These are phyloP conservation scores for Melaleuca alternifolia DNA, from an alignment of 345 rosid species.

Conservation along the genomic window DNA sequence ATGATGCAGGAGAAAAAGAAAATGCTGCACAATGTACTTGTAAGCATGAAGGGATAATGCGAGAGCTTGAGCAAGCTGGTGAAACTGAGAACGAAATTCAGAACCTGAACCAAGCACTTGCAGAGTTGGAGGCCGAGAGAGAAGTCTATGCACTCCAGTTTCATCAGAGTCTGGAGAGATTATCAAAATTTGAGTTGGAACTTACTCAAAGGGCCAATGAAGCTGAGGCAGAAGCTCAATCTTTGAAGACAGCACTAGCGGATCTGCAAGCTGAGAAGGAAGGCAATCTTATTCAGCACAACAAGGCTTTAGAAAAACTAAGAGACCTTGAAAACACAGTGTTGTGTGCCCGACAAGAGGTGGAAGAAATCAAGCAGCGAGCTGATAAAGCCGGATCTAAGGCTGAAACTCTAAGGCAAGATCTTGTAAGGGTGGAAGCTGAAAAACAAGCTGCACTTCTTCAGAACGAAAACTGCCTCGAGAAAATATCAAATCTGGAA, in stretches of 20 bases:
- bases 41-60: conserved; percentile 4
- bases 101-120: conserved; percentile 55
- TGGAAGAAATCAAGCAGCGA: conserved; percentile 47
- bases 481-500: conserved; percentile 50
- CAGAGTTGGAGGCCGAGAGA: conserved; percentile 80
- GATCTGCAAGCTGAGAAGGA: conserved; percentile 48
- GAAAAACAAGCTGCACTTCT: conserved; percentile 60
- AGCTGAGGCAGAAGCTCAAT: conserved; percentile 67
- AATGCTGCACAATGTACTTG: conserved; percentile 3
- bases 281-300: conserved; percentile 46
- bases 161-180: conserved; percentile 46
- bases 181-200: conserved; percentile 33
- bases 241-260: conserved; percentile 46
- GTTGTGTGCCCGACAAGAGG: conserved; percentile 39
- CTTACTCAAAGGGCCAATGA: conserved; percentile 35
- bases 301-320: conserved; percentile 58
- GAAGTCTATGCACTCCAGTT: conserved; percentile 58
- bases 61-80: conserved; percentile 41
- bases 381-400: conserved; percentile 53
- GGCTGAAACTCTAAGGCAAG: conserved; percentile 27
- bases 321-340: conserved; percentile 37
- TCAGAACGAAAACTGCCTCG: conserved; percentile 41
- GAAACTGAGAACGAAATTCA: conserved; percentile 65
- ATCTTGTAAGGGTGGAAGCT: conserved; percentile 39
- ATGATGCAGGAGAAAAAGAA: conserved; percentile 39